Evolutionary conservation across 140 eudicot genomes (phyloP).

Genomic region (Senecio squalidus): DNA sequence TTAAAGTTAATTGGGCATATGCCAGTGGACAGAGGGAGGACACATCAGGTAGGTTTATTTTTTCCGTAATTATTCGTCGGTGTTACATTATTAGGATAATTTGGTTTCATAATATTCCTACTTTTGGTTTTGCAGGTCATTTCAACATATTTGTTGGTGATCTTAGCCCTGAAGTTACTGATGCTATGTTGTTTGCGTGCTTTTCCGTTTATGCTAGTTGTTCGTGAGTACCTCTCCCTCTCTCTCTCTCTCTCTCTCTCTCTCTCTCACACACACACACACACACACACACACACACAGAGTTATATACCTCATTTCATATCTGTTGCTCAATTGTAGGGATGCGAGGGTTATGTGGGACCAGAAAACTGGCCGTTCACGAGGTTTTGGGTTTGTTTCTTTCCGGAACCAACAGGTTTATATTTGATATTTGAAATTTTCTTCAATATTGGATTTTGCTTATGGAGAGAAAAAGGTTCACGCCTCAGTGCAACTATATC

Average conservation of each 20-base stretch:
- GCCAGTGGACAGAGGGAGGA: slow-evolving; percentile 98
- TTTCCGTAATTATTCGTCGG: neutral
- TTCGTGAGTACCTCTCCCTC: slow-evolving; percentile 60
- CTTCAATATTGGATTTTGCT: neutral
- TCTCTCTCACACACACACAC: neutral
- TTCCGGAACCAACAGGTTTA: slow-evolving; percentile 82
- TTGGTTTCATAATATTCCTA: slow-evolving; percentile 14
- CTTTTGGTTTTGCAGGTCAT: slow-evolving; percentile 56
- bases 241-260: slow-evolving; percentile 22
- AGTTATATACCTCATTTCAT: slow-evolving; percentile 4
- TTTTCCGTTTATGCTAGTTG: slow-evolving; percentile 85
- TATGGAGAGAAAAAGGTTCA: neutral
- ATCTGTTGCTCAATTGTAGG: slow-evolving; percentile 27
- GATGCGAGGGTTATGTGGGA: slow-evolving; percentile 99
- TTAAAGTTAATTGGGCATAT: slow-evolving; percentile 97
- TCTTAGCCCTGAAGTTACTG: slow-evolving; percentile 98
- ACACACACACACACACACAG: neutral
- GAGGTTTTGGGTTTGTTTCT: slow-evolving; percentile 98
- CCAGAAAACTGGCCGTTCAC: slow-evolving; percentile 94
- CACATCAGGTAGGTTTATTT: slow-evolving; percentile 60
- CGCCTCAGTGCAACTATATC: too few species aligned
- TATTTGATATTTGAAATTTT: neutral
- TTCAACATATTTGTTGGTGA: slow-evolving; percentile 96
- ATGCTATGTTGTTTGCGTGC: slow-evolving; percentile 89
- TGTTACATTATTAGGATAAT: neutral